Evolutionary conservation across 2,329 filamentous ascomycete species (phyloP).

Genomic region (Gyromitra esculenta): DNA sequence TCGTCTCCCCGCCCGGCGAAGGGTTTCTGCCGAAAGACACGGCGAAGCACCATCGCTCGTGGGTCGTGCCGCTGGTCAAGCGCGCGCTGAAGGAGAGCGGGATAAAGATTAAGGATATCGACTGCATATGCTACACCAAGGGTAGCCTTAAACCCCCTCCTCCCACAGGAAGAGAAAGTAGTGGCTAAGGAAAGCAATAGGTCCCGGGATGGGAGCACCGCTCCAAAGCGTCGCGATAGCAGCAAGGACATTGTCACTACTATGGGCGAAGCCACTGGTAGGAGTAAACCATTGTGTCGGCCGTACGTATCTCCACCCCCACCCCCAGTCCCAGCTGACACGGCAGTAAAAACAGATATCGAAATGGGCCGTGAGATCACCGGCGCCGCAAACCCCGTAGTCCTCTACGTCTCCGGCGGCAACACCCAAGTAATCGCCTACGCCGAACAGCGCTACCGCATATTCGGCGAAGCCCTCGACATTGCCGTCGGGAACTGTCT

Average conservation of each 20-base stretch:
- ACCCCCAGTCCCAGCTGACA: background rate
- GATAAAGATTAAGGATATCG: slow-evolving; percentile 72
- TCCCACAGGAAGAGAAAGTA: background rate
- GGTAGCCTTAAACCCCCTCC: slow-evolving; percentile 60
- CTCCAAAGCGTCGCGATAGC: slow-evolving; percentile 86
- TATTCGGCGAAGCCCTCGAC: slow-evolving; percentile 97
- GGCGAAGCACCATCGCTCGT: slow-evolving; percentile 85
- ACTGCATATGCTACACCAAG: slow-evolving; percentile 94
- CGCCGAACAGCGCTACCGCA: slow-evolving; percentile 90
- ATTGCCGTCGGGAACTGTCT: slow-evolving; percentile 98
- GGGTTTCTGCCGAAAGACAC: slow-evolving; percentile 98
- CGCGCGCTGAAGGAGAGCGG: slow-evolving; percentile 77
- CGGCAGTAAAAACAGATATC: slow-evolving; percentile 69
- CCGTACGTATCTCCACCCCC: slow-evolving; percentile 63
- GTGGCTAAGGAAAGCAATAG: slow-evolving; percentile 21
- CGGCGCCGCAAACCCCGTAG: slow-evolving; percentile 87
- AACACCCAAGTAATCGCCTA: slow-evolving; percentile 99
- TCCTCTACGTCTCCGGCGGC: slow-evolving; percentile 92
- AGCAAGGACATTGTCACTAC: slow-evolving; percentile 79
- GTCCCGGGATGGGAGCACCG: slow-evolving; percentile 95
- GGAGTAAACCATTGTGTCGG: slow-evolving; percentile 98
- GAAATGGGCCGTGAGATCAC: slow-evolving; percentile 98
- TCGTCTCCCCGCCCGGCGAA: slow-evolving; percentile 86
- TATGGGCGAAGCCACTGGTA: slow-evolving; percentile 89
- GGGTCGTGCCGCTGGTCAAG: slow-evolving; percentile 83